Evolutionary conservation across 306 rosid genomes (phyloP), one percentile per base, ranked within the genome.

Genomic region (Vachellia collinsii): DNA sequence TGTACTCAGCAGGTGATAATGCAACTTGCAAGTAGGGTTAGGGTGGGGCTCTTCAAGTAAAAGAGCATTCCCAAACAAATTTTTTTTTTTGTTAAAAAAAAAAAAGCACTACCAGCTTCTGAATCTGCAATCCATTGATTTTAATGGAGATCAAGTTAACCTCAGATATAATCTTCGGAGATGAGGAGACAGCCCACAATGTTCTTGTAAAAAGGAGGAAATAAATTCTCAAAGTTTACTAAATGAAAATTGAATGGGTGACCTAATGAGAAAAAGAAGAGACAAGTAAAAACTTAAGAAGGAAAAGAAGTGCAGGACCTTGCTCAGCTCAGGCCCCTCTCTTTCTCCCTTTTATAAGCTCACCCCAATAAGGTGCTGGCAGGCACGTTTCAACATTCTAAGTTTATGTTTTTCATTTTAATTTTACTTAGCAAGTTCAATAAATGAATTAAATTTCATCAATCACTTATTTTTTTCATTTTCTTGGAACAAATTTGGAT

Each of bases 1-100:
- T 51, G 11, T 14, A 71, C 43, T 19, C 34, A 16, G 42, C 61
- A 23, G 69, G 74, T 70, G 74, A 64, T 42, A 34, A 62, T 63
- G 41, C 42, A 63, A 34, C 41, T 12, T 29, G 56, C 64, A 48
- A 76, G 61, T 44, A 37, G 2, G 39, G 42, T 70, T 61, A 13
- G 3, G 42, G 11, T 6, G 70, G 20, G 20, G 4, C 14, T 14
- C 43, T 34, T 38, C 5, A 17, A 54, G 44, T 38, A 3, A 29
- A 50, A 12, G 6, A 10, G 3, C 34, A 9, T 58, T 22, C 34
- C 14, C 12, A 9, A 58, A 58, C 23, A 58, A 51, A 50, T 12
- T 53, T 54, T 51, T 16, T 6, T 17, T 14, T 14, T 14, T 48
- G 34, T 14, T 0, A 46, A 2, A 19, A 7, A 1, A 50, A 14